Conservation (phyloP, 2,329 filamentous ascomycete species). For the Xylariales sp. region DNA sequence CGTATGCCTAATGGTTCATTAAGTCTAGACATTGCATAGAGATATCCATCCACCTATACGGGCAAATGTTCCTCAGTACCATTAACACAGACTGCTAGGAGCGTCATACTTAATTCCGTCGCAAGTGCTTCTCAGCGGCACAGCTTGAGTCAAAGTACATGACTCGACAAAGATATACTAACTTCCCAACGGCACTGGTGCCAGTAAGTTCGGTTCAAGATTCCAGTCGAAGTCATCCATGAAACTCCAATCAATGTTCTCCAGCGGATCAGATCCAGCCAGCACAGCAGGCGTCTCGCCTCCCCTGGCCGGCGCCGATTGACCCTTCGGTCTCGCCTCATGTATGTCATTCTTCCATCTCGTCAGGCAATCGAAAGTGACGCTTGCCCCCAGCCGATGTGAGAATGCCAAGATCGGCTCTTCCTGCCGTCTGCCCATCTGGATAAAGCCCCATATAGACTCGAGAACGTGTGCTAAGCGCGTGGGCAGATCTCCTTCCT, state of each 20-base stretch:
- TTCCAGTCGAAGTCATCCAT: conserved; percentile 30
- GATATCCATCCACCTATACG: no score
- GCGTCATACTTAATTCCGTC: no score
- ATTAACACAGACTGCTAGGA: no score
- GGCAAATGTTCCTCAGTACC: no score
- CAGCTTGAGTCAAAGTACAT: no score
- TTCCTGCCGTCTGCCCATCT: conserved; percentile 30
- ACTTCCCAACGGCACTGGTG: neutral
- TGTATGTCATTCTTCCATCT: conserved; percentile 35
- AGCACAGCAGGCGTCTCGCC: conserved; percentile 4
- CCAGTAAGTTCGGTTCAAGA: conserved; percentile 18
- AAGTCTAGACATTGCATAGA: no score
- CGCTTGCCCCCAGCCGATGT: conserved; percentile 42
- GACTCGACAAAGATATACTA: no score
- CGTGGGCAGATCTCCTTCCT: conserved; percentile 44
- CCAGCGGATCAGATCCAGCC: conserved; percentile 13
- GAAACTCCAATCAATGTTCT: conserved; percentile 28
- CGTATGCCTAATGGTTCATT: neutral
- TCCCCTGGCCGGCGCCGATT: neutral
- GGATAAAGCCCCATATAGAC: conserved; percentile 38
- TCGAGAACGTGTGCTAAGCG: conserved; percentile 43
- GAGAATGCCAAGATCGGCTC: conserved; percentile 36
- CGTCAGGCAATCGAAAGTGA: conserved; percentile 46
- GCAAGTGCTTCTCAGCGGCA: no score
- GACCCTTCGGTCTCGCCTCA: conserved; percentile 7